Evolutionary conservation across 371 early-diverging fungal species (phyloP).

Genomic region (Rhizopus sp.): DNA sequence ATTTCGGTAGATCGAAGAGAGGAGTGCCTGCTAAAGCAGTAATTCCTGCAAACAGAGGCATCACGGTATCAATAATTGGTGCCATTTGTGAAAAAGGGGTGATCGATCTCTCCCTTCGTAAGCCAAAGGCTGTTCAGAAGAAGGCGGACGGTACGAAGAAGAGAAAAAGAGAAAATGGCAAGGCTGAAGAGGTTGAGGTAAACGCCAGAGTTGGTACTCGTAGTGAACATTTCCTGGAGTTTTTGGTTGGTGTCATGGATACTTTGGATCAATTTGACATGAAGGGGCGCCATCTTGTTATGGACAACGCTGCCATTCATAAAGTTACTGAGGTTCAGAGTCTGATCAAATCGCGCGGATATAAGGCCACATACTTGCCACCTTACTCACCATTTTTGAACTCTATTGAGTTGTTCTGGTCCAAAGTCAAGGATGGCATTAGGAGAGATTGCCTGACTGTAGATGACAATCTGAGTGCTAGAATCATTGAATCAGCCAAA

Average conservation of each 20-base stretch:
- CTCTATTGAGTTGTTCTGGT: conserved; percentile 3
- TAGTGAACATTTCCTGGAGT: not conserved
- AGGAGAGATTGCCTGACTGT: conserved; percentile 19
- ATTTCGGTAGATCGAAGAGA: no score
- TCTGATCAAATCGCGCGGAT: conserved; percentile 14
- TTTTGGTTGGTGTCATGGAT: conserved; percentile 15
- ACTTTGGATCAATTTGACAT: conserved; percentile 12
- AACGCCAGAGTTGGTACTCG: conserved; percentile 17
- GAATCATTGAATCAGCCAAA: conserved; percentile 21
- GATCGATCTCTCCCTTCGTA: no score
- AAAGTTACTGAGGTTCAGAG: conserved; percentile 6
- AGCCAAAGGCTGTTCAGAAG: no score
- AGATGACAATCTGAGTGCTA: conserved; percentile 15
- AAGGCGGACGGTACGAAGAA: no score
- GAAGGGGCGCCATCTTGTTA: conserved; percentile 15
- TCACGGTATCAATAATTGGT: conserved; percentile 10
- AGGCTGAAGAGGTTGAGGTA: conserved; percentile 5
- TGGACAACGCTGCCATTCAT: not conserved
- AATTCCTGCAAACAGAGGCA: no score
- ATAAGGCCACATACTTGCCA: conserved; percentile 14
- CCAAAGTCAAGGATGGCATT: conserved; percentile 17
- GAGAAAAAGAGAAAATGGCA: conserved; percentile 8
- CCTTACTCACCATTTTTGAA: conserved; percentile 14
- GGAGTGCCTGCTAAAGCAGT: no score
- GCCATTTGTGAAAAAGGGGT: conserved; percentile 15